phyloP scores from a whole-genome alignment of 768 basidiomycete genomes.

The Hygrophorus pudorinus region DNA sequence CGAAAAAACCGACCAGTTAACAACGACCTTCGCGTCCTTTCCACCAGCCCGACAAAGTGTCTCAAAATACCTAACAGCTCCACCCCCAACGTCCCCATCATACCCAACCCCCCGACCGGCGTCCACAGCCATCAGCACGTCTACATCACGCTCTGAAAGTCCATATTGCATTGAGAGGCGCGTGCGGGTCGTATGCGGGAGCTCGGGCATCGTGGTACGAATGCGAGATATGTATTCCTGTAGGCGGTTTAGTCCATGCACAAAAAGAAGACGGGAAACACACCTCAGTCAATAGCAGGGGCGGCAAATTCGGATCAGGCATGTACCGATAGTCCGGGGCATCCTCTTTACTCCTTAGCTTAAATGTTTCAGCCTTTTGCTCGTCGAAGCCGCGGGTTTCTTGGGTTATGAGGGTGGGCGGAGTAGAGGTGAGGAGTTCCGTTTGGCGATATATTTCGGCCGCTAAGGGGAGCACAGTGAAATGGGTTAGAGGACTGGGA shows the following conservation, averaged over 20 bases:
- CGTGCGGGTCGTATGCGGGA: constrained; percentile 53
- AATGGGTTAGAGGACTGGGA: neutral
- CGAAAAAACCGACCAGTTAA: constrained; percentile 72
- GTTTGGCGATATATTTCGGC: constrained; percentile 80
- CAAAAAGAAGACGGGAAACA: constrained; percentile 8
- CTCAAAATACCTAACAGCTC: constrained; percentile 78
- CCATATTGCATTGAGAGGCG: constrained; percentile 42
- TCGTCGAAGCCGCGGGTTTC: constrained; percentile 93
- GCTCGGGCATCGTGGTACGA: constrained; percentile 52
- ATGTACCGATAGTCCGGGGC: constrained; percentile 96
- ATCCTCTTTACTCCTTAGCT: constrained; percentile 82
- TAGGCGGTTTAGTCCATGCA: neutral
- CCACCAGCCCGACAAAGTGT: constrained; percentile 28
- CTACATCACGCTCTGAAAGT: constrained; percentile 54
- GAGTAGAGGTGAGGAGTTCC: constrained; percentile 29
- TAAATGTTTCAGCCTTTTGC: constrained; percentile 68
- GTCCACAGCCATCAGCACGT: constrained; percentile 70
- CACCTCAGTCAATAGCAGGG: constrained; percentile 49
- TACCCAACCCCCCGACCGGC: constrained; percentile 49
- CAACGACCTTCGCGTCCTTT: constrained; percentile 58
- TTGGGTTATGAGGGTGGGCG: constrained; percentile 43
- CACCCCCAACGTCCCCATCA: constrained; percentile 39
- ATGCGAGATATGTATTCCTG: constrained; percentile 57
- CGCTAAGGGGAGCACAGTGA: constrained; percentile 31
- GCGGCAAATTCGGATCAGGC: constrained; percentile 92